These are phyloP conservation scores for Paramecium bursaria DNA, from an alignment of 73 alveolate genomes.

Conservation along the genomic window DNA sequence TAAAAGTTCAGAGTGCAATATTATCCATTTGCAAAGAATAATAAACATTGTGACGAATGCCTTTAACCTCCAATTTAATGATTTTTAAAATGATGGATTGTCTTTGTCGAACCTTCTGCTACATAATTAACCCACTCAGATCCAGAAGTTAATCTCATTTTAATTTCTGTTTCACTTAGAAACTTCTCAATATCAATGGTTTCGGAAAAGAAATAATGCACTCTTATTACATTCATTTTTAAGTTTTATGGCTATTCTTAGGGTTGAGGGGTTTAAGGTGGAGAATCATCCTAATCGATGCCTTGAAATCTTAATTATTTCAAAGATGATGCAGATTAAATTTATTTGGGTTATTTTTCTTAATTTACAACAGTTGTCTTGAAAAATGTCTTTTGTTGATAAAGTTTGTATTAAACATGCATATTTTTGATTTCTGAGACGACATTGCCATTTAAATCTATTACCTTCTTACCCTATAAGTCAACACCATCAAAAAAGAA, in stretches of 20 bases:
- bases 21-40: conserved; percentile 69
- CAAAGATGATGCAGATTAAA: conserved; percentile 1
- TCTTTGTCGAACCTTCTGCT: conserved; percentile 69
- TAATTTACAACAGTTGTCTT: conserved; percentile 49
- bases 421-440: conserved; percentile 49
- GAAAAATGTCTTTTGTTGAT: conserved; percentile 60
- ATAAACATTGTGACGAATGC: conserved; percentile 54
- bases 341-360: neutral
- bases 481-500: conserved; percentile 82
- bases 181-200: conserved; percentile 68
- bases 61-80: conserved; percentile 60
- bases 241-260: conserved; percentile 2
- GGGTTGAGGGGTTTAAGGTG: neutral
- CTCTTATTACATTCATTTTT: conserved; percentile 72
- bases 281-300: neutral
- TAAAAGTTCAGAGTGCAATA: conserved; percentile 61
- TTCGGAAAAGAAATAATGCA: conserved; percentile 83
- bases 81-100: conserved; percentile 69
- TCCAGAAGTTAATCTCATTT: conserved; percentile 83
- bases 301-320: conserved; percentile 57
- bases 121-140: conserved; percentile 78
- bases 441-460: conserved; percentile 56
- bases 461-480: conserved; percentile 40
- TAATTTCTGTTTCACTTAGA: conserved; percentile 76
- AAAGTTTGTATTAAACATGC: conserved; percentile 44